Evolutionary conservation across 2,329 filamentous ascomycete genomes (phyloP), one percentile per base, ranked within the genome.

Genomic region (Fusarium floridanum): DNA sequence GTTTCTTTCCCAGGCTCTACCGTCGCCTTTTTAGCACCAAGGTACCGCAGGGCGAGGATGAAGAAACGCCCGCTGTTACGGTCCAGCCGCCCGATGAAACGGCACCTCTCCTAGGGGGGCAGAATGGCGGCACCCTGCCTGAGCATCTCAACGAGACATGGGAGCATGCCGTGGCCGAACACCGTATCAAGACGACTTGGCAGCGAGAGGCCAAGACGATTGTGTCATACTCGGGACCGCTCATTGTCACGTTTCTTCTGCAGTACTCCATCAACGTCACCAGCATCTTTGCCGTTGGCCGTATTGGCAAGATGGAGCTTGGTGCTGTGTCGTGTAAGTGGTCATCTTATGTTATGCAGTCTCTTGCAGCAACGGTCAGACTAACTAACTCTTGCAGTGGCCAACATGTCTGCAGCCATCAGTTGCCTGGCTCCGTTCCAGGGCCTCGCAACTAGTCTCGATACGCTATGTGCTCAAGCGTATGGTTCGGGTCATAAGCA

Each of bases 391-490:
- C 17, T 1, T 43, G 24, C 61, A 82, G 81, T 86, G 76, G 84
- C 85, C 71, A 91, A 91, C 78, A 96, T 96, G 94, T 94, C 93
- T 2, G 92, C 92, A 32, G 94, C 91, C 73, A 95, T 97, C 76
- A 93, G 90, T 16, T 94, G 93, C 67, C 92, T 93, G 78, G 93
- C 92, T 0, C 91, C 94, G 17, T 93, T 94, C 80, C 93, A 95
- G 80, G 93, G 95, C n/a, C 88, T 98, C 16, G 93, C 95, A 1
- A 98, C 96, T 6, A 94, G 93, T 73, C 87, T 98, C 41, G 96
- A 98, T 83, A 98, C 96, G 0, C 90, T 98, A 3, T 98, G 96
- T 82, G 91, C 96, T 0, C 96, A 98, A 83, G 96, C 97, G 1
- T 98, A 97, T 80, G 96, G 97, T 3, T 97, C 94, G 1, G 96